Conservation (phyloP, 2,329 filamentous ascomycete genomes). For the Fusarium musae region DNA sequence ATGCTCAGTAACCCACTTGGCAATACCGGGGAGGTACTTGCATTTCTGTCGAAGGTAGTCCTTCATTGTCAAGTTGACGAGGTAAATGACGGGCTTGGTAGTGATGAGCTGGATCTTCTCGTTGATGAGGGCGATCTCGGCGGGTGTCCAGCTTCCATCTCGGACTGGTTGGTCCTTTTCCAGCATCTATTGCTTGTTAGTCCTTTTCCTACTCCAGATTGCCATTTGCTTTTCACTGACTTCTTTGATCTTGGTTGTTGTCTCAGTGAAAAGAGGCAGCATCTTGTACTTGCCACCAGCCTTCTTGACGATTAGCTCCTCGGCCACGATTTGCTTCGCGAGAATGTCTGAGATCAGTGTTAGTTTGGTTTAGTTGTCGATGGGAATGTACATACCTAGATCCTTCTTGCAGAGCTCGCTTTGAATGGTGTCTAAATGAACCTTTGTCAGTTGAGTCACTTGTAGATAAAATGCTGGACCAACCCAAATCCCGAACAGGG, state of each 20-base stretch:
- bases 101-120: slow-evolving; percentile 59
- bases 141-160: slow-evolving; percentile 56
- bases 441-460: not conserved
- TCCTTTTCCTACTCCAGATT: rapidly evolving
- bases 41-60: slow-evolving; percentile 59
- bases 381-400: slow-evolving; percentile 29
- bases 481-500: slow-evolving; percentile 55
- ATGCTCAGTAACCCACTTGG: slow-evolving; percentile 58
- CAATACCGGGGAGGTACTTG: slow-evolving; percentile 58
- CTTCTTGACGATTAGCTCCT: slow-evolving; percentile 54
- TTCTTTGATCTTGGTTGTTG: slow-evolving; percentile 53
- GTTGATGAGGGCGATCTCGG: slow-evolving; percentile 58
- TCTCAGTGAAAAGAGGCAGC: slow-evolving; percentile 57
- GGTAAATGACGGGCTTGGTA: slow-evolving; percentile 58
- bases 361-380: not conserved
- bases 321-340: slow-evolving; percentile 52
- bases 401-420: slow-evolving; percentile 53
- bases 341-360: slow-evolving; percentile 49
- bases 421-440: slow-evolving; percentile 39
- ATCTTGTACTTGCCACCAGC: slow-evolving; percentile 59
- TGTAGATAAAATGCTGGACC: slow-evolving; percentile 30
- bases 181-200: slow-evolving; percentile 46
- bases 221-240: not conserved
- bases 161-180: slow-evolving; percentile 55
- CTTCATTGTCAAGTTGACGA: slow-evolving; percentile 60